Percentiles rank a stretch among this genome's conserved stretches.
phyloP scores from a whole-genome alignment of 2,329 filamentous ascomycete genomes.

The Leptographium radiaticola region DNA sequence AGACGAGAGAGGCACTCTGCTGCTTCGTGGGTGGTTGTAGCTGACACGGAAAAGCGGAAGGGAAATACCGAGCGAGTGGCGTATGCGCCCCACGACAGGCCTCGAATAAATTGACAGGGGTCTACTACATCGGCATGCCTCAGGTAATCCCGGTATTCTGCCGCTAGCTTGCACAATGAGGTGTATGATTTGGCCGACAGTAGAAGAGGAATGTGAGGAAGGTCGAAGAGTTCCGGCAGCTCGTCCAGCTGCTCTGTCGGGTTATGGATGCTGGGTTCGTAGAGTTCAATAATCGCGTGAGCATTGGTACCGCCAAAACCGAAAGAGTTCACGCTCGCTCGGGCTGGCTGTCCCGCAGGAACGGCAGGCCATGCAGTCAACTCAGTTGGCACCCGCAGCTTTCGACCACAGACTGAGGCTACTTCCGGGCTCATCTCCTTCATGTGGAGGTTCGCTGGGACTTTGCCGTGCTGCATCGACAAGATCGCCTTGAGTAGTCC shows the following conservation, averaged over 20 bases:
- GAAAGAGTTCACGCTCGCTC: slow-evolving; percentile 32
- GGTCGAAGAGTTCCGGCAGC: neutral
- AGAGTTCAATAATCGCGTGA: slow-evolving; percentile 27
- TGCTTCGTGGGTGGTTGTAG: neutral
- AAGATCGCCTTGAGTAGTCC: slow-evolving; percentile 31
- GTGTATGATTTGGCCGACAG: neutral
- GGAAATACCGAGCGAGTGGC: neutral
- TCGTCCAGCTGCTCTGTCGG: neutral
- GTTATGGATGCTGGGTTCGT: neutral
- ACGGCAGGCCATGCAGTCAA: slow-evolving; percentile 5
- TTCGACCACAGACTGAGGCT: slow-evolving; percentile 17
- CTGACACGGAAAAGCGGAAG: neutral
- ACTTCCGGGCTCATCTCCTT: slow-evolving; percentile 26
- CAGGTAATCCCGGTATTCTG: neutral
- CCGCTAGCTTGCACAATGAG: neutral
- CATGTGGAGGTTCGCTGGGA: slow-evolving; percentile 32
- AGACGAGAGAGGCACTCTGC: neutral
- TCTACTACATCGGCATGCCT: neutral
- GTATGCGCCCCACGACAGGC: neutral
- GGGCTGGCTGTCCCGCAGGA: slow-evolving; percentile 21
- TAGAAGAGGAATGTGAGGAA: neutral
- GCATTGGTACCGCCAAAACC: slow-evolving; percentile 32
- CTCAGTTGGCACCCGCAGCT: neutral
- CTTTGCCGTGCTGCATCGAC: slow-evolving; percentile 23
- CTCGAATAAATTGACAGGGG: neutral